A percentile compares a stretch with the other conserved stretches of the same genome.
These are phyloP conservation scores for Aspergillus fructus DNA, from an alignment of 2,329 filamentous ascomycete genomes.

Conservation along the genomic window DNA sequence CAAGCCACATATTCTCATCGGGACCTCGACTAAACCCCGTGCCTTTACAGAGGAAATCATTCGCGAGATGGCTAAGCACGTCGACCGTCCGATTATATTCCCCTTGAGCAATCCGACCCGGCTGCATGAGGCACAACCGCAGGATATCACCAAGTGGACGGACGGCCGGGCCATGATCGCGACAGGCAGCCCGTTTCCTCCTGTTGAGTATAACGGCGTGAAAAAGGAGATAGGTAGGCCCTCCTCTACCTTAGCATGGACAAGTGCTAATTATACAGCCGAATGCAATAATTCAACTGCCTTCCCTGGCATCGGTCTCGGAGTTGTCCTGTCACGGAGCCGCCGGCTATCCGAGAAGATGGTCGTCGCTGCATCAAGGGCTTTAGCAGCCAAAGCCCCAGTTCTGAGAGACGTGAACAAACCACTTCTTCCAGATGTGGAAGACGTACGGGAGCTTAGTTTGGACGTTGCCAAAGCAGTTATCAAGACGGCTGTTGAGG, in stretches of 20 bases:
- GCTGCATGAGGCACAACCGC: constrained; percentile 77
- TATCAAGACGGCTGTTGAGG: constrained; percentile 68
- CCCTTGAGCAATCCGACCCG: constrained; percentile 83
- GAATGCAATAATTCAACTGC: constrained; percentile 89
- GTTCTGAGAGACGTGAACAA: constrained; percentile 64
- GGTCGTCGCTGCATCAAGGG: constrained; percentile 76
- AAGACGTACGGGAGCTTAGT: constrained; percentile 71
- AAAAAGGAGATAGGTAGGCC: constrained; percentile 53
- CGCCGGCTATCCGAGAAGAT: constrained; percentile 70
- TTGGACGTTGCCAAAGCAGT: constrained; percentile 75
- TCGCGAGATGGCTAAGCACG: constrained; percentile 71
- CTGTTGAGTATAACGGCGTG: constrained; percentile 61
- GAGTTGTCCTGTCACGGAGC: constrained; percentile 69
- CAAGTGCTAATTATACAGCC: constrained; percentile 47
- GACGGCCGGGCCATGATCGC: constrained; percentile 74
- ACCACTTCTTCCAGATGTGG: constrained; percentile 74
- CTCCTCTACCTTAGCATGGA: no score
- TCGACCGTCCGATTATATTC: constrained; percentile 72
- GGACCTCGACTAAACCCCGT: constrained; percentile 75
- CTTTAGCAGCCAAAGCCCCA: constrained; percentile 69
- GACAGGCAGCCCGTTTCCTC: constrained; percentile 78
- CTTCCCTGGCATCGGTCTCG: constrained; percentile 83
- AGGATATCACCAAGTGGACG: constrained; percentile 76
- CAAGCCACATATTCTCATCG: constrained; percentile 78
- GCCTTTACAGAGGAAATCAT: constrained; percentile 75